Conservation (phyloP, 2,329 filamentous ascomycete species). For the Pseudocercospora pini-densiflorae region DNA sequence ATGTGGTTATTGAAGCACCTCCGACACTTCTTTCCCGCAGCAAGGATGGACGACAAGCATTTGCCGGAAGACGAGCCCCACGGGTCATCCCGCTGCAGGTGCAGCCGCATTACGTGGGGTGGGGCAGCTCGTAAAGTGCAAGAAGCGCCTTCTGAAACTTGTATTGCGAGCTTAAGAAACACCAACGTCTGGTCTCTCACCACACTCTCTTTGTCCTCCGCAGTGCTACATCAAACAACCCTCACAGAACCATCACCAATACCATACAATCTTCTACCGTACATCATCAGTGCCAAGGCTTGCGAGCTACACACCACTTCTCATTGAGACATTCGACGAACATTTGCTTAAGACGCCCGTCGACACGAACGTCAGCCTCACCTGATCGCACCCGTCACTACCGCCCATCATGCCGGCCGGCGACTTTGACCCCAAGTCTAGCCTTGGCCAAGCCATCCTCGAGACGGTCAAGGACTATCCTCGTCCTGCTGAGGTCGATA, state of each 20-base stretch:
- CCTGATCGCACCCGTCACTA: background rate
- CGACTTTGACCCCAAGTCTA: constrained; percentile 21
- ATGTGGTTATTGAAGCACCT: constrained; percentile 2
- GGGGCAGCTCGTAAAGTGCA: background rate
- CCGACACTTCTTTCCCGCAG: background rate
- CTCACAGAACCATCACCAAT: background rate
- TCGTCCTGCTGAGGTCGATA: constrained; percentile 35
- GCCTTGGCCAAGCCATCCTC: constrained; percentile 33
- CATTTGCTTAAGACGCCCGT: background rate
- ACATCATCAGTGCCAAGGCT: background rate
- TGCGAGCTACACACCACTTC: background rate
- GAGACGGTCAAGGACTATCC: constrained; percentile 40
- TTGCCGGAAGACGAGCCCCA: background rate
- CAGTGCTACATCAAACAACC: background rate
- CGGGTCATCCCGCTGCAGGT: background rate
- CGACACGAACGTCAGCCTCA: background rate
- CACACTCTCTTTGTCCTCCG: background rate
- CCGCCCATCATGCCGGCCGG: constrained; percentile 21
- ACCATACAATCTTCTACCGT: background rate
- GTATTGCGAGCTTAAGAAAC: background rate
- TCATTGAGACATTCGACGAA: background rate
- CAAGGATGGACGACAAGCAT: background rate
- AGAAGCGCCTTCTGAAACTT: constrained; percentile 6
- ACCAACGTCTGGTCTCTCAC: background rate
- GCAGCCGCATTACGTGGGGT: background rate